These are phyloP conservation scores for Metschnikowia bowlesiae DNA, from an alignment of 805 yeast species.

Conservation along the genomic window DNA sequence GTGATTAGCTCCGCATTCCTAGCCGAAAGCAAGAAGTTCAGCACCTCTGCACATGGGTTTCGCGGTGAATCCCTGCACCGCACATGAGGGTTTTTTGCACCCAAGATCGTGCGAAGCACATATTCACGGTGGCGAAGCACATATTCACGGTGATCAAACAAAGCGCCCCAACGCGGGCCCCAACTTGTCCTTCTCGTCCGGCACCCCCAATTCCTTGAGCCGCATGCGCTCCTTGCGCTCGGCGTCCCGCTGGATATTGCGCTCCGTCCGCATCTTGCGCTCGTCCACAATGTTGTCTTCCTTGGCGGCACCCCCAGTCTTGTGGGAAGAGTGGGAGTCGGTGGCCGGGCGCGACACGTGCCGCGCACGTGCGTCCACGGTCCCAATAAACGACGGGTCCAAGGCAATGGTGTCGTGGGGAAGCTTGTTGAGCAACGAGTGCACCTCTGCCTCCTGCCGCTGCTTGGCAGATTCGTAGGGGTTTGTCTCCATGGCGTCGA, in stretches of 20 bases:
- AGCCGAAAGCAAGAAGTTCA: too few species aligned
- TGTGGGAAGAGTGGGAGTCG: neutral
- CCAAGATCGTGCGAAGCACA: too few species aligned
- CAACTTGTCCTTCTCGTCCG: conserved; percentile 17
- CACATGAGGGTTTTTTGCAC: too few species aligned
- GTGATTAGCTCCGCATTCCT: too few species aligned
- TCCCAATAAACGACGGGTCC: conserved; percentile 85
- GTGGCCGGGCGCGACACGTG: conserved; percentile 32
- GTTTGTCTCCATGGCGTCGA: conserved; percentile 87
- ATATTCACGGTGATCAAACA: conserved; percentile 1
- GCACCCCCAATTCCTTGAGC: conserved; percentile 15
- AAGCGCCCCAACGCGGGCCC: conserved; percentile 20
- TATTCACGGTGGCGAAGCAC: neutral
- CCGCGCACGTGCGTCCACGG: conserved; percentile 68
- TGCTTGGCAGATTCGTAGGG: conserved; percentile 91
- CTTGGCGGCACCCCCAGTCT: neutral
- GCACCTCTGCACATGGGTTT: too few species aligned
- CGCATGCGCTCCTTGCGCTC: conserved; percentile 48
- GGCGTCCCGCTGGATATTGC: conserved; percentile 71
- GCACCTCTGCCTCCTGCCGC: conserved; percentile 90
- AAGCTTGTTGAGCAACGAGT: conserved; percentile 77
- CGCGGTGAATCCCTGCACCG: too few species aligned
- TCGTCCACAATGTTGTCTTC: conserved; percentile 70
- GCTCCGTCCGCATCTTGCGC: conserved; percentile 72
- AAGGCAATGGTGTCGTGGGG: conserved; percentile 89